These are phyloP conservation scores for Closterium sp. DNA, from an alignment of 139 green algal genomes.

Conservation along the genomic window DNA sequence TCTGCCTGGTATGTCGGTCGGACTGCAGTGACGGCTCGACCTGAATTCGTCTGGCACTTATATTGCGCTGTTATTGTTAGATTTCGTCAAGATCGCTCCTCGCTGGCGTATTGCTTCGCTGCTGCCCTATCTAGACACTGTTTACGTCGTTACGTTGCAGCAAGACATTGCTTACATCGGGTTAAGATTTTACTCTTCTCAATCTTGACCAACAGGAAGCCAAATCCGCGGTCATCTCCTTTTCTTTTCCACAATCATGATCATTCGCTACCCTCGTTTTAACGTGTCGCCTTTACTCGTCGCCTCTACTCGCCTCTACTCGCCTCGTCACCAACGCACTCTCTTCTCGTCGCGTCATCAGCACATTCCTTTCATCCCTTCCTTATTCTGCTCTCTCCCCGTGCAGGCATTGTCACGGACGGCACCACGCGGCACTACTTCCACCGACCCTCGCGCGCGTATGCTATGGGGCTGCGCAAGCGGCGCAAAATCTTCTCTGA, in stretches of 20 bases:
- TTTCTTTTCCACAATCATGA: neutral
- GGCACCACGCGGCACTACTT: conserved; percentile 25
- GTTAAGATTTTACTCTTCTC: neutral
- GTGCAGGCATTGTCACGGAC: conserved; percentile 2
- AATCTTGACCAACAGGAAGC: neutral
- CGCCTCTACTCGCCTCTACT: too few relatives aligned
- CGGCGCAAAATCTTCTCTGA: conserved; percentile 5
- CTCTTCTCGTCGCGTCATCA: too few relatives aligned
- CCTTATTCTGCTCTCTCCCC: too few relatives aligned
- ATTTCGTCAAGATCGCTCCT: neutral
- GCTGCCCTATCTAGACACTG: too few relatives aligned
- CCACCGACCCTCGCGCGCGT: neutral
- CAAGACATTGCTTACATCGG: too few relatives aligned
- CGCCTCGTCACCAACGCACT: too few relatives aligned
- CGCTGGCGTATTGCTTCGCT: neutral
- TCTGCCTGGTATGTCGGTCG: conserved; percentile 11
- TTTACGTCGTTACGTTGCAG: too few relatives aligned
- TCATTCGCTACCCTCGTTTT: too few relatives aligned
- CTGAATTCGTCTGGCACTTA: neutral
- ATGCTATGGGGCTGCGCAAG: conserved; percentile 10
- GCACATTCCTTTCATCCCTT: too few relatives aligned
- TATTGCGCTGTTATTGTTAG: neutral
- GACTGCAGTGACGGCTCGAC: neutral
- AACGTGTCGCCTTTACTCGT: too few relatives aligned
- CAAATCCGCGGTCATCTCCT: neutral